A percentile compares a stretch with the other conserved stretches of the same genome.
Evolutionary conservation across 163 green algal species (phyloP).

Genomic region (Picocystis sp.): DNA sequence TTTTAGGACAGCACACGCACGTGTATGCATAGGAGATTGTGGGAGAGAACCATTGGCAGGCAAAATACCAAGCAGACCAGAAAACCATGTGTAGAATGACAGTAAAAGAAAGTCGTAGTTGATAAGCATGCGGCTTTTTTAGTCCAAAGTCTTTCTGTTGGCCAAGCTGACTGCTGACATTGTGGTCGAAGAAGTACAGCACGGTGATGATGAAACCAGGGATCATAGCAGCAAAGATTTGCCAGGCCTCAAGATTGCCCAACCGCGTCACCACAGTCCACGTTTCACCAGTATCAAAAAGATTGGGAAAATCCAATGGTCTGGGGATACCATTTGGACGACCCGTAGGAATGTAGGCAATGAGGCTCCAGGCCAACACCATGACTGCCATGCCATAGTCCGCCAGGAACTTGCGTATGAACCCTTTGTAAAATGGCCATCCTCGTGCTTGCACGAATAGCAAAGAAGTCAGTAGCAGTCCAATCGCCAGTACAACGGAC

Average conservation of each 20-base stretch:
- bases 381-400: slow-evolving; percentile 42
- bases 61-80: slow-evolving; percentile 57
- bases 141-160: slow-evolving; percentile 62
- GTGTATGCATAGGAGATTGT: slow-evolving; percentile 68
- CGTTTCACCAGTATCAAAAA: slow-evolving; percentile 35
- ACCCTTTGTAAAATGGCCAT: slow-evolving; percentile 37
- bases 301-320: slow-evolving; percentile 42
- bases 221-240: slow-evolving; percentile 51
- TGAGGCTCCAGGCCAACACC: slow-evolving; percentile 24
- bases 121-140: slow-evolving; percentile 45
- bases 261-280: slow-evolving; percentile 37
- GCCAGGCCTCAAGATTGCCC: slow-evolving; percentile 25
- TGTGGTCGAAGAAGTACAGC: slow-evolving; percentile 82
- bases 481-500: slow-evolving; percentile 41
- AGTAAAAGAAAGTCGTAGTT: slow-evolving; percentile 53
- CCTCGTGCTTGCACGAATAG: slow-evolving; percentile 26
- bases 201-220: slow-evolving; percentile 59
- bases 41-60: slow-evolving; percentile 74
- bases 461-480: slow-evolving; percentile 29
- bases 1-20: slow-evolving; percentile 22
- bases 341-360: slow-evolving; percentile 21
- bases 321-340: slow-evolving; percentile 28
- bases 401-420: slow-evolving; percentile 31
- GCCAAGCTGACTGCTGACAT: slow-evolving; percentile 51
- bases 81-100: slow-evolving; percentile 38